Base-by-base conservation (phyloP, 306 rosid genomes). In the Pachyrhizus erosus region DNA sequence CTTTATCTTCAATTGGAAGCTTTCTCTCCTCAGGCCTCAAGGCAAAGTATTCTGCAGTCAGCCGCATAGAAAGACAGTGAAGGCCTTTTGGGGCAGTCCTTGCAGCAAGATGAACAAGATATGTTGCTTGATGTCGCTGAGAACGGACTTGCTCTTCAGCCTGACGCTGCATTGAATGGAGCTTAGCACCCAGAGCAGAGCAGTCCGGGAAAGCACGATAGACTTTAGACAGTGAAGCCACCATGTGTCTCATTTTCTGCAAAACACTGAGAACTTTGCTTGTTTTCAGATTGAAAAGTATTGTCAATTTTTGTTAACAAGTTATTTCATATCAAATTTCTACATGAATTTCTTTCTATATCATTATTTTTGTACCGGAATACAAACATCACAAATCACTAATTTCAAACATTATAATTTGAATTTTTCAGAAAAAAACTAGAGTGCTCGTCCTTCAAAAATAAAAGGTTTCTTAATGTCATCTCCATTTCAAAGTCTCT, bases 211-310 rank as follows among this genome's bases (percentile, higher is more conserved):
- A 73, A 37, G 84, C 67, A 17, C 75, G 84, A 31, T 49, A 37
- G 57, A 73, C 48, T 34, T 3, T 62, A 34, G 84, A 81, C 13
- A 81, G 80, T 62, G 75, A 62, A 31, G 80, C 80, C 45, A 62
- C 84, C 84, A 81, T 62, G 84, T 37, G 84, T 81, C 58, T 37
- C 75, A 73, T 81, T 62, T 66, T 57, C 84, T 81, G 84, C 84
- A 81, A 81, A 81, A 33, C 80, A 73, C 84, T 81, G 84, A 27
- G 77, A 73, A 34, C 34, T 17, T 73, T 10, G 55, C 74, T 48
- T 81, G 84, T 81, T 48, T 73, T 81, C 68, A 81, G 26, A 73
- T 81, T 62, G 80, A 49, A 73, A 81, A 73, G 37, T 48, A 62
- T 20, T 43, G 68, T 62, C 23, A 73, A 34, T 1, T 73, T 62